Base-by-base conservation (phyloP, 2,329 filamentous ascomycete species). In the Aureobasidium mangrovei region DNA sequence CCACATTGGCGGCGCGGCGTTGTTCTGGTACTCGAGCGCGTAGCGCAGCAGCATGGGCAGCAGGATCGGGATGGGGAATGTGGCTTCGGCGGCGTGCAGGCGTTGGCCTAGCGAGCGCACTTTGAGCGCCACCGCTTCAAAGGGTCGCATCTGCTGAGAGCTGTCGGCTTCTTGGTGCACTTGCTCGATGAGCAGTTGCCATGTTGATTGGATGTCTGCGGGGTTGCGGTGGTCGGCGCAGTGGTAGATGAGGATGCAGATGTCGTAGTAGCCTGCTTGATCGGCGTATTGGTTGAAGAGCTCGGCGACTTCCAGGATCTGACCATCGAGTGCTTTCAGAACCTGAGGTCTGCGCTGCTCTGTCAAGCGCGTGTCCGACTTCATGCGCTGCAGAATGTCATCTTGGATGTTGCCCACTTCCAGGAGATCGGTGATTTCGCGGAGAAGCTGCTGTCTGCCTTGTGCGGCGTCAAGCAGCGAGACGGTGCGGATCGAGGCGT, bases 391-490 rank as follows among this genome's bases (percentile, higher is more conserved):
- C 27, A 97, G 70, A 40, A 97, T 72, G 63, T 98, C 93, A 65
- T 95, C 88, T 68, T 98, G 93, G 52, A 98, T 93, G 64, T 93
- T 91, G 10, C 91, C 91, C 47, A 97, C 82, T 63, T 98, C 93
- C 7, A 98, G 81, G 42, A 94, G 77, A 61, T 93, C 90, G 2
- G 84, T 84, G 27, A 96, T 86, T 58, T 89, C 84, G 62, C 95
- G 88, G 55, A 91, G 81, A 29, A 97, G 76, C 57, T 90, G 79
- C 68, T 96, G 93, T 67, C 93, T 86, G 57, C 85, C 81, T 56
- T 72, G 69, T 6, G 63, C 62, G 4, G 66, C 65, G 26, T 75
- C 72, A 2, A 84, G 82, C 59, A 94, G 78, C 28, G 88, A 87
- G 4, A 81, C 80, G 18, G 86, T 88, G 58, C 85, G 80, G 10